Conservation (phyloP, 2,329 filamentous ascomycete species). For the Daldinia sp. region DNA sequence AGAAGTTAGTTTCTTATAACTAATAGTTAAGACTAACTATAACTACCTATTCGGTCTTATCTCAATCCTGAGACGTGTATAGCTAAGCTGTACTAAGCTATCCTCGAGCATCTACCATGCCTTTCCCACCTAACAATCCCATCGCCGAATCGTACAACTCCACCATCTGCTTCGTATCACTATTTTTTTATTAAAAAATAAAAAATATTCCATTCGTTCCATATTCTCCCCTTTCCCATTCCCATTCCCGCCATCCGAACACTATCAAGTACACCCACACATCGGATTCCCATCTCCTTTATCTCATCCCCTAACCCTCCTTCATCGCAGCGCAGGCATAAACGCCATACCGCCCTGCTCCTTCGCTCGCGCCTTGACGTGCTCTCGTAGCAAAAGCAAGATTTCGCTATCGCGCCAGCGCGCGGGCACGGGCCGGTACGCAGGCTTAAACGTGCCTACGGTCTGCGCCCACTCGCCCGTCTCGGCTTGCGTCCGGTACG, state of each 20-base stretch:
- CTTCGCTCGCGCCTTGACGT: slow-evolving; percentile 75
- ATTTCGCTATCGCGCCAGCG: slow-evolving; percentile 88
- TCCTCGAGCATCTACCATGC: too few species aligned
- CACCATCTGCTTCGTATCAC: too few species aligned
- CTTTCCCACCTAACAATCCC: too few species aligned
- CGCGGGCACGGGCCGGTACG: slow-evolving; percentile 86
- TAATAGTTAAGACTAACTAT: too few species aligned
- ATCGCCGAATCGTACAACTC: too few species aligned
- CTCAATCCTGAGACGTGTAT: too few species aligned
- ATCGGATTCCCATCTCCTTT: not conserved
- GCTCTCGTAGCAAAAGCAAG: slow-evolving; percentile 75
- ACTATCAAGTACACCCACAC: not conserved
- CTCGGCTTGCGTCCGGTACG: slow-evolving; percentile 47
- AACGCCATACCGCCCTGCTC: slow-evolving; percentile 63
- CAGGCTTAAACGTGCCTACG: slow-evolving; percentile 90
- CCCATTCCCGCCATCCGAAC: not conserved
- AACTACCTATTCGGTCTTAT: too few species aligned
- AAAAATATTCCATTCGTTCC: not conserved
- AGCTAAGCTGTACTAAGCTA: too few species aligned
- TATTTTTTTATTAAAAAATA: not conserved
- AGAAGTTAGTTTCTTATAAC: too few species aligned
- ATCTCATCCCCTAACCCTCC: not conserved
- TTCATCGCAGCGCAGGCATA: slow-evolving; percentile 58
- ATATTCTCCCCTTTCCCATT: not conserved
- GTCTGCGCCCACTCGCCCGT: slow-evolving; percentile 95